Evolutionary conservation across 148 eudicot species (phyloP).

Genomic region (Rheum nobile): DNA sequence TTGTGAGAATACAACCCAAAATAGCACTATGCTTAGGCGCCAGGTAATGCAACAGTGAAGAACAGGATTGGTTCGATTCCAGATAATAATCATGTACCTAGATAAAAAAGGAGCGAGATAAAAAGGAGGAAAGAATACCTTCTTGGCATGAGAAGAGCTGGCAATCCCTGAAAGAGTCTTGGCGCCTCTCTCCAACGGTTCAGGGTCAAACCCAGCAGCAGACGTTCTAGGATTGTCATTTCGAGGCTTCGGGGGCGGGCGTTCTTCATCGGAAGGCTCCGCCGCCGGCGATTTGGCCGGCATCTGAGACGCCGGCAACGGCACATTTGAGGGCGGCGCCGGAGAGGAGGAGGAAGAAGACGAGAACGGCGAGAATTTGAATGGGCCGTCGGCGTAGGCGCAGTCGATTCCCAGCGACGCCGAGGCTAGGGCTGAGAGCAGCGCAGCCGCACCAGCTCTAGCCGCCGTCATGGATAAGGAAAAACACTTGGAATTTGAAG

Average conservation of each 20-base stretch:
- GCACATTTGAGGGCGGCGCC: conserved; percentile 5
- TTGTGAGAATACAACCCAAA: neutral
- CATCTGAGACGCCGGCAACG: conserved; percentile 8
- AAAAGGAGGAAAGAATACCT: conserved; percentile 18
- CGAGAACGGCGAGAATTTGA: conserved; percentile 37
- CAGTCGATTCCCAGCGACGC: conserved; percentile 29
- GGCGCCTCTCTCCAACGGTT: conserved; percentile 71
- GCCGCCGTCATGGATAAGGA: conserved; percentile 15
- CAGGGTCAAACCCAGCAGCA: conserved; percentile 88
- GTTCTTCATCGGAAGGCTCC: conserved; percentile 6
- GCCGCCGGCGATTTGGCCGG: conserved; percentile 14
- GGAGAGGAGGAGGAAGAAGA: conserved; percentile 19
- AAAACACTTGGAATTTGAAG: neutral
- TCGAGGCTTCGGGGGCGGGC: conserved; percentile 22
- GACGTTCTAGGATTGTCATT: conserved; percentile 75
- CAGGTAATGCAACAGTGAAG: neutral
- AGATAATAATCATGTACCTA: too few relatives aligned
- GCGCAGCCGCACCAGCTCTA: conserved; percentile 37
- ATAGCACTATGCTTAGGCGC: neutral
- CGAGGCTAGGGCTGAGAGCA: conserved; percentile 40
- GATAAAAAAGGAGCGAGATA: neutral
- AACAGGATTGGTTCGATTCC: neutral
- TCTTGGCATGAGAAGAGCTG: conserved; percentile 44
- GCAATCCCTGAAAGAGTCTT: conserved; percentile 38
- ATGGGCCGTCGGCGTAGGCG: conserved; percentile 40